A percentile compares a stretch with the other conserved stretches of the same genome.
phyloP scores from a whole-genome alignment of 73 alveolate species.

The Symbiodinium pilosum region DNA sequence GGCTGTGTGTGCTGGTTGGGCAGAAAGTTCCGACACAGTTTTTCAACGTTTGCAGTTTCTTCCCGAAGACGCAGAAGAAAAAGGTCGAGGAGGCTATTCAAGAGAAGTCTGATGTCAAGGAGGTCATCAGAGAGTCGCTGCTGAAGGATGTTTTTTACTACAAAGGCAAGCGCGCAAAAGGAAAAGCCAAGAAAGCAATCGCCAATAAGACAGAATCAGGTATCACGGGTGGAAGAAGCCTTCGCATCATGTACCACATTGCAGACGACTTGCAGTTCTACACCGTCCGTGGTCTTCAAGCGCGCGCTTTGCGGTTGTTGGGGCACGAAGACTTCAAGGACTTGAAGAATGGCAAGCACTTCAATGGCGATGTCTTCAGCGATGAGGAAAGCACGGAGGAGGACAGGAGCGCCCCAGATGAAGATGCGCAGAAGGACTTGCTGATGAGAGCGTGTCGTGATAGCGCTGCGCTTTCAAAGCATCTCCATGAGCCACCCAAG shows the following conservation, averaged over 20 bases:
- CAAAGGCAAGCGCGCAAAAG: neutral
- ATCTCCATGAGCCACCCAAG: constrained; percentile 41
- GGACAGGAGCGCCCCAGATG: constrained; percentile 15
- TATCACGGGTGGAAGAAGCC: neutral
- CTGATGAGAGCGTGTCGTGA: constrained; percentile 33
- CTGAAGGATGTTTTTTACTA: neutral
- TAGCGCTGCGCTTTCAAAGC: constrained; percentile 24
- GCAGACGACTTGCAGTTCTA: constrained; percentile 10
- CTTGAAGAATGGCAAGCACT: constrained; percentile 30
- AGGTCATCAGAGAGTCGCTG: neutral
- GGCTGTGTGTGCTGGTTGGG: constrained; percentile 19
- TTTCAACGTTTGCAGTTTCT: constrained; percentile 18
- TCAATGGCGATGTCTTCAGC: constrained; percentile 23
- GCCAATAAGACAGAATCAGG: neutral
- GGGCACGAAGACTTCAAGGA: constrained; percentile 21
- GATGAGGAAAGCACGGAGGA: constrained; percentile 35
- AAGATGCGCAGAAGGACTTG: constrained; percentile 44
- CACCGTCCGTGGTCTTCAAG: constrained; percentile 52
- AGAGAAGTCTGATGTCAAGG: neutral
- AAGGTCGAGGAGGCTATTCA: neutral
- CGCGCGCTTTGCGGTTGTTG: constrained; percentile 29
- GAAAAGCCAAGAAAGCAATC: neutral
- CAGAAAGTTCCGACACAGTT: constrained; percentile 5
- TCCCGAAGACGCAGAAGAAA: constrained; percentile 1
- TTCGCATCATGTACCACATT: constrained; percentile 14